Evolutionary conservation across 2,329 filamentous ascomycete genomes (phyloP).

Genomic region (Talaromyces pinophilus): DNA sequence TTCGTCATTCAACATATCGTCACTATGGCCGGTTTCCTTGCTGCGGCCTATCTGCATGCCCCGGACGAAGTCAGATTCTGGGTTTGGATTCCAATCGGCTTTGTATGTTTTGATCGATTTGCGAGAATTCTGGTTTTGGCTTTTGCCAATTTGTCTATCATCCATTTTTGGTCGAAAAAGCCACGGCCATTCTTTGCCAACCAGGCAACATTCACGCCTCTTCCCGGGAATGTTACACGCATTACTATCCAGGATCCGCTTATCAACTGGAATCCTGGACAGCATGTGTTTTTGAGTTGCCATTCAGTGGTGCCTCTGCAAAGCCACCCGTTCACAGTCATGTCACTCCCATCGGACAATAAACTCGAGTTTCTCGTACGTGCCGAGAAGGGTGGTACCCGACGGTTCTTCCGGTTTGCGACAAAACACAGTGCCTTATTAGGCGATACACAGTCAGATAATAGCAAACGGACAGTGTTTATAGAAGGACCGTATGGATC

Average conservation of each 20-base stretch:
- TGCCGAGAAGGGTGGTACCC: conserved; percentile 56
- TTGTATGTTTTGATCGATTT: conserved; percentile 51
- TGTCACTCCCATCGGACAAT: conserved; percentile 57
- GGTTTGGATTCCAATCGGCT: conserved; percentile 51
- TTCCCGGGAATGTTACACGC: conserved; percentile 58
- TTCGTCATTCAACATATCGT: conserved; percentile 58
- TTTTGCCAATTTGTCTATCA: conserved; percentile 46
- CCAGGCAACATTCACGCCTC: conserved; percentile 49
- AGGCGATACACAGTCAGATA: conserved; percentile 25
- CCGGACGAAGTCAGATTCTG: conserved; percentile 46
- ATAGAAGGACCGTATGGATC: conserved; percentile 59
- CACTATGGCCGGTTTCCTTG: conserved; percentile 53
- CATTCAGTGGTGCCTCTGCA: conserved; percentile 60
- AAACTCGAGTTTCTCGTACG: conserved; percentile 60
- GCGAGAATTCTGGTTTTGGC: conserved; percentile 39
- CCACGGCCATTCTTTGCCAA: conserved; percentile 40
- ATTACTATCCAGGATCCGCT: conserved; percentile 58
- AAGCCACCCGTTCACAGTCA: conserved; percentile 66
- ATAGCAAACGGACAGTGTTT: conserved; percentile 42
- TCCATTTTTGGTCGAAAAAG: conserved; percentile 34
- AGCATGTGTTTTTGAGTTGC: conserved; percentile 63
- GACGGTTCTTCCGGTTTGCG: conserved; percentile 54
- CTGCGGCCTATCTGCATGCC: conserved; percentile 52
- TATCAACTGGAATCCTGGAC: conserved; percentile 61
- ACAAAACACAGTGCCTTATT: conserved; percentile 41